Evolutionary conservation across 164 flowering plant genomes (phyloP).

Genomic region (Vitis vinifera): ASM3070453v1 NC_081808.1:14414501-14415000

Average conservation of each 20-base stretch:
- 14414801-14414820: background rate
- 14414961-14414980: too few relatives aligned
- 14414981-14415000: too few relatives aligned
- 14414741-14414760: too few relatives aligned
- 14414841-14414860: background rate
- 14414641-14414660: slow-evolving; percentile 75
- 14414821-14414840: background rate
- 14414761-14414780: background rate
- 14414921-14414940: too few relatives aligned
- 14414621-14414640: slow-evolving; percentile 85
- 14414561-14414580: slow-evolving; percentile 84
- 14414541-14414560: slow-evolving; percentile 93
- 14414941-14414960: too few relatives aligned
- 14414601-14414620: slow-evolving; percentile 60
- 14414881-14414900: background rate
- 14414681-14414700: background rate
- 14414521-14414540: slow-evolving; percentile 91
- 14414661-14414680: slow-evolving; percentile 58
- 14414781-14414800: background rate
- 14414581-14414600: slow-evolving; percentile 79
- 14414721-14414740: background rate
- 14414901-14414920: background rate
- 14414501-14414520: slow-evolving; percentile 91
- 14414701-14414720: background rate
- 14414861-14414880: background rate